Evolutionary conservation across 2,329 filamentous ascomycete species (phyloP), one percentile per base, ranked within the genome.

Genomic region (Colletotrichum agaves): DNA sequence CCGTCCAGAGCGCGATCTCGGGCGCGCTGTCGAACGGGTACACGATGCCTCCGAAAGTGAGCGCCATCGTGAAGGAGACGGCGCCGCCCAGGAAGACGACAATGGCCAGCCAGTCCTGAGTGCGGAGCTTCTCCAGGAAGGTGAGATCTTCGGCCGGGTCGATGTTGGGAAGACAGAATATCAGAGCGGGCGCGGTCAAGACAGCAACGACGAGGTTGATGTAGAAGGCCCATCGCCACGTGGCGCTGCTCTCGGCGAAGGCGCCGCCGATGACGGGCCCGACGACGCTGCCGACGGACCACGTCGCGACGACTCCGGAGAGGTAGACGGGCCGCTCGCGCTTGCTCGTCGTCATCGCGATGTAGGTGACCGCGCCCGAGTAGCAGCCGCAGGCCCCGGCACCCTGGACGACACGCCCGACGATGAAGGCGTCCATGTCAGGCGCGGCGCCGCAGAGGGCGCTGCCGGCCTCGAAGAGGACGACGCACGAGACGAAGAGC

Each of bases 151-250:
- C 3, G 10, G 13, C 17, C 17, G 15, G 4, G 13, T 21, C 23
- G 13, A 55, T 11, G 10, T 53, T 12, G 62, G 13, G 70, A 71
- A 78, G 66, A 13, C 74, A 49, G 35, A 75, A 74, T 37, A 79
- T n/a, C 44, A 72, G 75, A 39, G 73, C 71, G 10, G 77, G 75
- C 2, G 70, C 63, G 11, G 71, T 62, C 72, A 76, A 60, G 10
- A 73, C 81, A n/a, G 75, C 84, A 13, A 81, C 81, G 52, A 83
- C 75, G 5, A 87, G 75, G 66, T 87, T 87, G 72, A 87, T 83
- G 70, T 88, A 88, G 57, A 82, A 82, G 1, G 76, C 74, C 77
- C 77, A 81, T 59, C 82, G 63, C 81, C 81, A 83, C 1, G 75
- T 77, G 2, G 77, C 80, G 3, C 72, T 71, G 11, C 72, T 77